Percentiles rank a stretch among this genome's conserved stretches.
Conservation (phyloP, 371 early-diverging fungal species). For the Mucor racemosus region DNA sequence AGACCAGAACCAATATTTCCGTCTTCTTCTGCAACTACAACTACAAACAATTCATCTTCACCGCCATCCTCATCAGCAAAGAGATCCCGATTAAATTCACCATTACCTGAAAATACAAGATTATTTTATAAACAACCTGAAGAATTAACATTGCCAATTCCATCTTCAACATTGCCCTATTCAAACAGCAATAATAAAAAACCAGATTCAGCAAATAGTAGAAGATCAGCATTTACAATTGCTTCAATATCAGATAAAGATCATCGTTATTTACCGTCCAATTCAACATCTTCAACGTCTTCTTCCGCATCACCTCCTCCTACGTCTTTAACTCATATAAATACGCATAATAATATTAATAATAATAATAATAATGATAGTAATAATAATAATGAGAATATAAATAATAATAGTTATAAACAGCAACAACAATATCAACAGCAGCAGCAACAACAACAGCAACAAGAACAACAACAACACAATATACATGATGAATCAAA, state of each 20-base stretch:
- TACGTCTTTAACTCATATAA: neutral
- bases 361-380: neutral
- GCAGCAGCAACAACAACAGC: neutral
- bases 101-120: neutral
- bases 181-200: neutral
- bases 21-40: neutral
- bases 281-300: constrained; percentile 8
- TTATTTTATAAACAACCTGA: neutral
- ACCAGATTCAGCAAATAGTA: constrained; percentile 8
- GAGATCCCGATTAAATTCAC: constrained; percentile 4
- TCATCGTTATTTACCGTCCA: constrained; percentile 8
- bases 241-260: constrained; percentile 22
- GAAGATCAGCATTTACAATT: constrained; percentile 27
- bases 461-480: neutral
- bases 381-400: constrained; percentile 3
- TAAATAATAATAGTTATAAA: constrained; percentile 2
- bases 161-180: neutral
- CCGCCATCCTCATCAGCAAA: neutral
- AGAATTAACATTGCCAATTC: constrained; percentile 1
- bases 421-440: neutral
- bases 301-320: constrained; percentile 19
- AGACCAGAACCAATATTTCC: constrained; percentile 48
- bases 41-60: neutral
- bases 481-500: neutral
- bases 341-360: neutral